Evolutionary conservation across 75 land plant genomes (phyloP), one percentile per base, ranked within the genome.

Genomic region (Gnetum montanum): DNA sequence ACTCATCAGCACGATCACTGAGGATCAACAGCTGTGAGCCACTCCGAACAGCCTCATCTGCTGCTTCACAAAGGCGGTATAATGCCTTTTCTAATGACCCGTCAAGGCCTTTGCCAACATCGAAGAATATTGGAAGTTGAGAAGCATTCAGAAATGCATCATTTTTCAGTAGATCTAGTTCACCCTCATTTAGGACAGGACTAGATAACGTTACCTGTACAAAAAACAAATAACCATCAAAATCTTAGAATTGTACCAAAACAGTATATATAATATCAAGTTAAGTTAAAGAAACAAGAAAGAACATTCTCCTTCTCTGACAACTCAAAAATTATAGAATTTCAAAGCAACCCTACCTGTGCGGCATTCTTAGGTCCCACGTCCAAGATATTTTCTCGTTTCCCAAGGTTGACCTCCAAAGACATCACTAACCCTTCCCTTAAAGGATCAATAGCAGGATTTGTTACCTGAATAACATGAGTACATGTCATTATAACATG

Each of bases 341-440:
- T n/a, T n/a, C n/a, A n/a, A n/a, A n/a, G n/a, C n/a, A 8, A 24
- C 43, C 72, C 62, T 52, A 94, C 98, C 96, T 90, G 98, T 18
- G 85, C 76, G 70, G 96, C 96, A 76, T 90, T 94, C 31, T 83
- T 70, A 31, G 98, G 87, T 62, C 84, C 90, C 54, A 65, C 72
- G 34, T 83, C 88, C 46, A 95, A 72, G 46, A 95, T 68, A 54
- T 94, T 94, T 33, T 79, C 81, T 25, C 96, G 77, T 65, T 81
- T 94, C 19, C 99, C 99, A 60, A 95, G 70, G 65, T 72, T 85
- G 25, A 90, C 88, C 38, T 95, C 99, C 31, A 95, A 88, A 46
- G 99, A 95, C 96, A 90, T 95, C 7, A 95, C 99, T 56, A 95
- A 64, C 20, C 97, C 97, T 70, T 95, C 99, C 68, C 99, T 70